phyloP scores from a whole-genome alignment of 2,329 filamentous ascomycete species.

The Calonectria crousiana region DNA sequence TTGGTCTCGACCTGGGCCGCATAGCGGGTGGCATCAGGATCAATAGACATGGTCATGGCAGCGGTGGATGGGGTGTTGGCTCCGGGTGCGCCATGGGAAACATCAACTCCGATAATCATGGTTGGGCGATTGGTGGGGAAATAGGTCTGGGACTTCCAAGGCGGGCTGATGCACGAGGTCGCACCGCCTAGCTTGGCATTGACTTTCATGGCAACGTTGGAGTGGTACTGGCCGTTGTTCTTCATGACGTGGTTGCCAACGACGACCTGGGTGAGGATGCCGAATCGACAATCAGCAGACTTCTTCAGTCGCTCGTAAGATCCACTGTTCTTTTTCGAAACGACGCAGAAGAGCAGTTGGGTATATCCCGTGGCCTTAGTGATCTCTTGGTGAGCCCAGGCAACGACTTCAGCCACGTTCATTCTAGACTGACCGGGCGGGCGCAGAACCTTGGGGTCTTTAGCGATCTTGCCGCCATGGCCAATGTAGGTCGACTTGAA shows the following conservation, averaged over 20 bases:
- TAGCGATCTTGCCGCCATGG: constrained; percentile 61
- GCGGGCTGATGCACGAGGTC: constrained; percentile 65
- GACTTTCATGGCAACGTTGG: constrained; percentile 96
- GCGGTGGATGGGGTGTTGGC: constrained; percentile 80
- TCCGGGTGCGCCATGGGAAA: constrained; percentile 85
- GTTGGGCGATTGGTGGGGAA: constrained; percentile 65
- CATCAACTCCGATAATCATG: constrained; percentile 90
- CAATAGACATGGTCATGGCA: constrained; percentile 86
- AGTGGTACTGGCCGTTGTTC: constrained; percentile 85
- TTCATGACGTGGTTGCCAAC: constrained; percentile 76
- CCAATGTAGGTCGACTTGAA: constrained; percentile 61
- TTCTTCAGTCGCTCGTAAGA: constrained; percentile 91
- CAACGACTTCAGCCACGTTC: constrained; percentile 64
- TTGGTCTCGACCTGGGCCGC: constrained; percentile 86
- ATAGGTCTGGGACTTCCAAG: constrained; percentile 50
- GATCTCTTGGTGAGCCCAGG: constrained; percentile 57
- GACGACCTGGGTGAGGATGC: constrained; percentile 87
- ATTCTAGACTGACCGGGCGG: constrained; percentile 49
- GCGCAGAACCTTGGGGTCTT: constrained; percentile 50
- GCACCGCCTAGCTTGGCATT: constrained; percentile 94
- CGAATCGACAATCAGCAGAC: constrained; percentile 85
- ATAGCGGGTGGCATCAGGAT: constrained; percentile 79
- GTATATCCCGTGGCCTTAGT: constrained; percentile 70
- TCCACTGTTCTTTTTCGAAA: constrained; percentile 77
- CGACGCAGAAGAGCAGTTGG: constrained; percentile 83